Evolutionary conservation across 2,329 filamentous ascomycete species (phyloP).

Genomic region (Pseudogymnoascus sp.): DNA sequence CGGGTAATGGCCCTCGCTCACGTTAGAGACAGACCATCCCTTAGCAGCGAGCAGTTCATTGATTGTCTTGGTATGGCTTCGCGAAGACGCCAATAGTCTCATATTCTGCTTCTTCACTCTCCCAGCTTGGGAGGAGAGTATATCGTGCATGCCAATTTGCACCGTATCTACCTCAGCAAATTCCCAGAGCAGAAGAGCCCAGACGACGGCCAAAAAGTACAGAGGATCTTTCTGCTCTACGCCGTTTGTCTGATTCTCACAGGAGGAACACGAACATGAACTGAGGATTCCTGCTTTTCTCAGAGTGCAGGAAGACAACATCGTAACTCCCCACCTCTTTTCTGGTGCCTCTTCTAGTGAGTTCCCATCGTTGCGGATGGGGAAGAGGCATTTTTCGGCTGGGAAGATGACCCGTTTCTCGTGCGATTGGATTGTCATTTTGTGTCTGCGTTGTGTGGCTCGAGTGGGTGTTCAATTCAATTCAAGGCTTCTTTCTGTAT

Average conservation of each 20-base stretch:
- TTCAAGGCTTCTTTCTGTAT: background rate
- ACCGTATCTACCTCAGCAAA: conserved; percentile 1
- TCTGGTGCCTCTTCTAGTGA: background rate
- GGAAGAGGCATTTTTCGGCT: background rate
- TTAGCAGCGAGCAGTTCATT: background rate
- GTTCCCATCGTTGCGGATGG: background rate
- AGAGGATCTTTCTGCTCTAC: background rate
- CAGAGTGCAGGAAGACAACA: background rate
- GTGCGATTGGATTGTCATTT: background rate
- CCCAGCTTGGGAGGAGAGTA: background rate
- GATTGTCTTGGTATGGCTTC: background rate
- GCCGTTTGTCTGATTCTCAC: background rate
- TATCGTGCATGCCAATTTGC: background rate
- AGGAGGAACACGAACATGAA: background rate
- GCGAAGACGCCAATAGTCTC: background rate
- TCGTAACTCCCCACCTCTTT: background rate
- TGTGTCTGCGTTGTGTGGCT: background rate
- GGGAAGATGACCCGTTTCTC: background rate
- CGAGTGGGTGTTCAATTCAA: background rate
- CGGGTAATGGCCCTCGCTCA: background rate
- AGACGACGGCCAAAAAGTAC: background rate
- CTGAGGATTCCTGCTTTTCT: background rate
- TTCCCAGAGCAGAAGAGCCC: background rate
- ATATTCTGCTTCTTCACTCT: background rate
- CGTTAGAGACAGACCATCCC: background rate